Evolutionary conservation across 2,329 filamentous ascomycete genomes (phyloP).

Genomic region (Zymoseptoria tritici): DNA sequence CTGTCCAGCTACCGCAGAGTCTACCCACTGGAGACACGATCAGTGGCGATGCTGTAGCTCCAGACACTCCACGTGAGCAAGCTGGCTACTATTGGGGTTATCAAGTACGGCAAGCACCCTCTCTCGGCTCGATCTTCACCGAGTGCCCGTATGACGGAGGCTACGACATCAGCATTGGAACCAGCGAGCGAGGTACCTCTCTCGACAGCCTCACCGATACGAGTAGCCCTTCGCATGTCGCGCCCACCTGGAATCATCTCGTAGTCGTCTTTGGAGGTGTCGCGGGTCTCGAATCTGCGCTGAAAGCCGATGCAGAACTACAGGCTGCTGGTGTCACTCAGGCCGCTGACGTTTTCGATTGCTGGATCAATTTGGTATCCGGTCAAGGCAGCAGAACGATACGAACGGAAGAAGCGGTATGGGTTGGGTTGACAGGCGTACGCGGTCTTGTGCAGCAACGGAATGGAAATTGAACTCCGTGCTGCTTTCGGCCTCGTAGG

Average conservation of each 20-base stretch:
- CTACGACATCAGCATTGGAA: conserved; percentile 77
- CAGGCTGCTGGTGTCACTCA: conserved; percentile 56
- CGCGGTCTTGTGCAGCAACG: conserved; percentile 36
- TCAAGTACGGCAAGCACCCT: conserved; percentile 56
- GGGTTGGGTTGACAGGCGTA: conserved; percentile 65
- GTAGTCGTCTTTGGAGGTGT: conserved; percentile 76
- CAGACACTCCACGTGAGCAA: conserved; percentile 62
- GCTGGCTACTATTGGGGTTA: conserved; percentile 86
- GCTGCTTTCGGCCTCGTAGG: not conserved
- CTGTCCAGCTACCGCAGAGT: conserved; percentile 55
- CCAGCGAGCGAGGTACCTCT: conserved; percentile 63
- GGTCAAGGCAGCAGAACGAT: conserved; percentile 77
- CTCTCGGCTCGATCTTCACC: conserved; percentile 67
- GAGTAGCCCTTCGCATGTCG: conserved; percentile 39
- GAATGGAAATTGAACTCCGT: conserved; percentile 3
- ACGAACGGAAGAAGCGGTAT: conserved; percentile 74
- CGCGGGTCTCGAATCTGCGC: conserved; percentile 68
- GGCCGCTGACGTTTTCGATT: conserved; percentile 66
- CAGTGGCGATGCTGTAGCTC: conserved; percentile 45
- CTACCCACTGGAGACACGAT: conserved; percentile 17
- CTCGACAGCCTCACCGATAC: conserved; percentile 27
- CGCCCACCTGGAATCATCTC: conserved; percentile 51
- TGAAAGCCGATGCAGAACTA: conserved; percentile 54
- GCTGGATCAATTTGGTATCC: conserved; percentile 75
- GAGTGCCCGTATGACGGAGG: conserved; percentile 67